These are phyloP conservation scores for Inonotus obliquus DNA, from an alignment of 1,284 basidiomycete genomes.

Conservation along the genomic window DNA sequence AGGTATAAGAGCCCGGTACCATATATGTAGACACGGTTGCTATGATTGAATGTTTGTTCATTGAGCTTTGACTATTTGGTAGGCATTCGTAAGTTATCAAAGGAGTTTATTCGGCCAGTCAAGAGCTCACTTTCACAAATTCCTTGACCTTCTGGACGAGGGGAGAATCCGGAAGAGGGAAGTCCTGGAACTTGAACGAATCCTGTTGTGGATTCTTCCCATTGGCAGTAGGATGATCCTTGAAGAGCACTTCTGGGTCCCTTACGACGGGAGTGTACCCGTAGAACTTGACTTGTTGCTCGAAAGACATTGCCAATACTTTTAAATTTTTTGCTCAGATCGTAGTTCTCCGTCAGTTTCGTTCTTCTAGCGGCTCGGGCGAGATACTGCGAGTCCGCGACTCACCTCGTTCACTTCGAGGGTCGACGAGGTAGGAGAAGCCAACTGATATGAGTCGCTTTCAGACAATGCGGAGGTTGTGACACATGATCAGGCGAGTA, in stretches of 20 bases:
- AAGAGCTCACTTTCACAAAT: slow-evolving; percentile 36
- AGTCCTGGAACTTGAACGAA: slow-evolving; percentile 35
- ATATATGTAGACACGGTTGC: slow-evolving; percentile 47
- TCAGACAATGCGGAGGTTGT: too few relatives aligned
- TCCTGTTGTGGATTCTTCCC: slow-evolving; percentile 45
- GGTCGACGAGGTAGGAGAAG: too few relatives aligned
- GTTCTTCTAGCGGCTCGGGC: too few relatives aligned
- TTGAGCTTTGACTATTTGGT: slow-evolving; percentile 40
- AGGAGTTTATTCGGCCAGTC: not conserved
- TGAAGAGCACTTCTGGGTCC: slow-evolving; percentile 46
- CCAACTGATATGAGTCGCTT: too few relatives aligned
- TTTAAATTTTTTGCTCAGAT: not conserved
- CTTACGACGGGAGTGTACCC: slow-evolving; percentile 46
- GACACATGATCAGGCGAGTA: too few relatives aligned
- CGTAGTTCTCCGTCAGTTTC: too few relatives aligned
- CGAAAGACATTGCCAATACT: not conserved
- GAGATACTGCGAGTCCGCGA: too few relatives aligned
- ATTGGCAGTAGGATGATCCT: slow-evolving; percentile 42
- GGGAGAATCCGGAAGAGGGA: slow-evolving; percentile 41
- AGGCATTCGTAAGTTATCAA: not conserved
- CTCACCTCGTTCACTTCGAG: too few relatives aligned
- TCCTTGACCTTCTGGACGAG: slow-evolving; percentile 38
- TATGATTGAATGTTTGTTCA: slow-evolving; percentile 46
- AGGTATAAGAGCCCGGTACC: slow-evolving; percentile 26
- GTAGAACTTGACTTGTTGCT: slow-evolving; percentile 32